Conservation (phyloP, 306 rosid species). For the Psophocarpus tetragonolobus region DNA sequence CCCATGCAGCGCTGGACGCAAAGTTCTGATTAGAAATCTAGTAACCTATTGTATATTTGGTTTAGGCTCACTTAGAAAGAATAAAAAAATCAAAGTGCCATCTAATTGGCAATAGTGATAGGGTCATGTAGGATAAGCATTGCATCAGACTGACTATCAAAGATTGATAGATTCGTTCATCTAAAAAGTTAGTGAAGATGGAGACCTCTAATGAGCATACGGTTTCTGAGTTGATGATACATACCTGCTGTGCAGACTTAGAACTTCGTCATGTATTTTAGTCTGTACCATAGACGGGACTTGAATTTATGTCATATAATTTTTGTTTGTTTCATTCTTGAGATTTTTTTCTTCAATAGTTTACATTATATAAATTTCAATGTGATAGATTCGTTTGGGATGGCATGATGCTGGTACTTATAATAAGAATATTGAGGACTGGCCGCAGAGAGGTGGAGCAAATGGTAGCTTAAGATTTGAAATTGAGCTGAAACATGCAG, state of each 20-base stretch:
- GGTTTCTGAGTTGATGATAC: slow-evolving; percentile 11
- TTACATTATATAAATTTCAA: neutral
- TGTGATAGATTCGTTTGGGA: slow-evolving; percentile 80
- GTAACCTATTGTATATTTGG: neutral
- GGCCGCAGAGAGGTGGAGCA: slow-evolving; percentile 96
- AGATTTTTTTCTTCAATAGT: neutral
- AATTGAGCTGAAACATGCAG: slow-evolving; percentile 83
- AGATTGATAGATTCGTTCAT: slow-evolving; percentile 1
- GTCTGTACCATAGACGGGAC: neutral
- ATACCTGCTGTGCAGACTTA: neutral
- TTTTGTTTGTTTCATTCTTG: neutral
- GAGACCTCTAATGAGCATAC: neutral
- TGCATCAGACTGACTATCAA: slow-evolving; percentile 22
- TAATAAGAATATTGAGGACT: slow-evolving; percentile 88
- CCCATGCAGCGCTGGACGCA: neutral
- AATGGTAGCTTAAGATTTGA: slow-evolving; percentile 93
- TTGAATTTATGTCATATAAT: slow-evolving; percentile 10
- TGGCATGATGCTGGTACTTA: slow-evolving; percentile 99
- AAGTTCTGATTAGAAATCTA: slow-evolving; percentile 1
- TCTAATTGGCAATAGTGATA: neutral
- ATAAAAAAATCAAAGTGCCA: neutral
- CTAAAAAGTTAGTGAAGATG: neutral
- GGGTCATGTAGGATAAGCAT: neutral
- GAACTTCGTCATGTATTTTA: slow-evolving; percentile 11
- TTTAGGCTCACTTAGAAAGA: neutral